Evolutionary conservation across 208 protist species (phyloP).

Genomic region (Entamoeba nuttalli): DNA sequence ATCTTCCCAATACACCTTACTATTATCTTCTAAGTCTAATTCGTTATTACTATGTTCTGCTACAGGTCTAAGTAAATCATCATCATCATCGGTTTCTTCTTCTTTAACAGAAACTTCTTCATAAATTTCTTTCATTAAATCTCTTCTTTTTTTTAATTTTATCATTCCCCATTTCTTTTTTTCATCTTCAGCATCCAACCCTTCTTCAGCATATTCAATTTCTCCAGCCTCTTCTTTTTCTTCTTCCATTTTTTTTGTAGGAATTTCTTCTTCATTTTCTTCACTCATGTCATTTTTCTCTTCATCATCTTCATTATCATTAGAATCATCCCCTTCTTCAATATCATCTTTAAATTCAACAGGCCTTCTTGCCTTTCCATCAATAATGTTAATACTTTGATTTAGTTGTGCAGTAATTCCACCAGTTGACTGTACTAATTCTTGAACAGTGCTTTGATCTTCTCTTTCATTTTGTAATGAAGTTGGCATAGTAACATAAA

Average conservation of each 20-base stretch:
- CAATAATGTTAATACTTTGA: constrained; percentile 28
- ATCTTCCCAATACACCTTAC: background rate
- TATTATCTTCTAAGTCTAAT: constrained; percentile 18
- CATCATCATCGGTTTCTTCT: constrained; percentile 38
- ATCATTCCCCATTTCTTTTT: background rate
- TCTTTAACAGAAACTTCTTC: constrained; percentile 15
- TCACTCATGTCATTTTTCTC: background rate
- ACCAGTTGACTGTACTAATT: constrained; percentile 20
- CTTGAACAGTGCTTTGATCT: background rate
- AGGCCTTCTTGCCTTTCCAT: constrained; percentile 33
- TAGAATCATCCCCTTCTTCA: constrained; percentile 52
- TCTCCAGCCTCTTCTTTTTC: background rate
- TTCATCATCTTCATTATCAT: constrained; percentile 28
- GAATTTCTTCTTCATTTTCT: background rate
- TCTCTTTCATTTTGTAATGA: background rate
- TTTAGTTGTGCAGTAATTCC: constrained; percentile 39
- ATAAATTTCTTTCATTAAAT: background rate
- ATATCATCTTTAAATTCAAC: constrained; percentile 45
- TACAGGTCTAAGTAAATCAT: constrained; percentile 41
- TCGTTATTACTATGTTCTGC: constrained; percentile 6
- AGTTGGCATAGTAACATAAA: constrained; percentile 71
- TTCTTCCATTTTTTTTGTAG: constrained; percentile 6
- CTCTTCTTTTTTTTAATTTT: background rate
- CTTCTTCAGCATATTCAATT: background rate
- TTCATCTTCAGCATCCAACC: background rate